A percentile compares a stretch with the other conserved stretches of the same genome.
phyloP scores from a whole-genome alignment of 352 stramenopile species.

The Poterioochromonas sp. region DNA sequence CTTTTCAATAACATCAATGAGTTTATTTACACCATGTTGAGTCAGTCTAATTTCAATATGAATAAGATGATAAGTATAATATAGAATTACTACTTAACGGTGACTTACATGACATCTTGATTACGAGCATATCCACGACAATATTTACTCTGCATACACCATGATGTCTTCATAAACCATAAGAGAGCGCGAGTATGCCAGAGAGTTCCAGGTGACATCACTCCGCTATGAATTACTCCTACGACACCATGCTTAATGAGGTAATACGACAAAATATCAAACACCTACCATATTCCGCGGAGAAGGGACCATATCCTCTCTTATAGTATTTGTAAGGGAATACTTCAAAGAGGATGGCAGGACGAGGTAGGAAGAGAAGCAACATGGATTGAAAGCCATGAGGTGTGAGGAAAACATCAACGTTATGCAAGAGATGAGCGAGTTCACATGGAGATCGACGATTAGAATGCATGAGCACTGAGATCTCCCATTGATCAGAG shows the following conservation, averaged over 20 bases:
- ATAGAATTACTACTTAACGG: background rate
- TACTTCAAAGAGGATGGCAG: constrained; percentile 25
- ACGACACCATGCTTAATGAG: background rate
- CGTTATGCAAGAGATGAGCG: background rate
- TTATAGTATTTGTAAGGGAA: constrained; percentile 33
- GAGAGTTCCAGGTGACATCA: background rate
- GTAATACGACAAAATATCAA: background rate
- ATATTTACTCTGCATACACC: background rate
- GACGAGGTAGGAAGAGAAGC: constrained; percentile 8
- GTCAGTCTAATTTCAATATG: background rate
- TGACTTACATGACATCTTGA: constrained; percentile 25
- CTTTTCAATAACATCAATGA: too few species aligned
- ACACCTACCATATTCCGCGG: constrained; percentile 6
- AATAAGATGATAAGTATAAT: background rate
- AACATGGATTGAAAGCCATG: constrained; percentile 33
- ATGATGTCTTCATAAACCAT: background rate
- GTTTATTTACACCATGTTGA: background rate
- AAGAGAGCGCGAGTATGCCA: background rate
- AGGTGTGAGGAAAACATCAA: constrained; percentile 27
- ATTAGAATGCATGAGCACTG: background rate
- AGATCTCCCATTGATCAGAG: constrained; percentile 22
- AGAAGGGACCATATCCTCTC: background rate
- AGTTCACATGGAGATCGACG: constrained; percentile 24
- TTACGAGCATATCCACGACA: constrained; percentile 9
- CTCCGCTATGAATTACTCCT: constrained; percentile 4